Conservation (phyloP, 2,329 filamentous ascomycete genomes). For the Monilinia aucupariae region DNA sequence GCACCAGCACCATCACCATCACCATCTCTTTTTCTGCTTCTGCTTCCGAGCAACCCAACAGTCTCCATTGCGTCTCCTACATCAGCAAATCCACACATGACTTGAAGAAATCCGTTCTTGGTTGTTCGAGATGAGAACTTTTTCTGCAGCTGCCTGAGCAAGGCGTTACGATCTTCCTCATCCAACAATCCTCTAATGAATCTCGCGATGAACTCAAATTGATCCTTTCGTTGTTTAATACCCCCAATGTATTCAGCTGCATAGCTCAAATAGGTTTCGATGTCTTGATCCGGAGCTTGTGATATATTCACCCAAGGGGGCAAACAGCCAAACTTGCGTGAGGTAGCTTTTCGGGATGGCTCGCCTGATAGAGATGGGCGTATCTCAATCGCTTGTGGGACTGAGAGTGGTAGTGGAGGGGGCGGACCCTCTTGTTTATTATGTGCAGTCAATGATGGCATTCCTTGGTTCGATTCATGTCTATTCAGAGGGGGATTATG, state of each 20-base stretch:
- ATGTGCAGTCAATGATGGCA: neutral
- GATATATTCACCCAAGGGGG: neutral
- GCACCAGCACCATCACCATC: neutral
- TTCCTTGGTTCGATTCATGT: neutral
- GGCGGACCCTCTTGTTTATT: neutral
- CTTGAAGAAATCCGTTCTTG: constrained; percentile 8
- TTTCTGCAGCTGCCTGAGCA: neutral
- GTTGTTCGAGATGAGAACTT: neutral
- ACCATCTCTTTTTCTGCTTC: neutral
- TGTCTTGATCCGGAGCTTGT: neutral
- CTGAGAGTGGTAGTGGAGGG: neutral
- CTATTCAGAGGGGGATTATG: neutral
- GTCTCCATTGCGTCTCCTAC: neutral
- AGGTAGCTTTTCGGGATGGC: neutral
- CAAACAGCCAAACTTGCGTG: neutral
- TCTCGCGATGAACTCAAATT: constrained; percentile 5
- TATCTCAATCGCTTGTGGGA: neutral
- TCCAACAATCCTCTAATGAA: constrained; percentile 1
- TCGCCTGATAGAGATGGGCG: neutral
- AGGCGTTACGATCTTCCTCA: neutral
- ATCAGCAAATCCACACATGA: constrained; percentile 4
- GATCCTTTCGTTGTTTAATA: neutral
- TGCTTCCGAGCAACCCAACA: neutral
- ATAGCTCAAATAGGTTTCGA: neutral
- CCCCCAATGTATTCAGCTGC: neutral